Evolutionary conservation across 1,139 yeast species (phyloP).

Genomic region (Kodamaea anthophila): DNA sequence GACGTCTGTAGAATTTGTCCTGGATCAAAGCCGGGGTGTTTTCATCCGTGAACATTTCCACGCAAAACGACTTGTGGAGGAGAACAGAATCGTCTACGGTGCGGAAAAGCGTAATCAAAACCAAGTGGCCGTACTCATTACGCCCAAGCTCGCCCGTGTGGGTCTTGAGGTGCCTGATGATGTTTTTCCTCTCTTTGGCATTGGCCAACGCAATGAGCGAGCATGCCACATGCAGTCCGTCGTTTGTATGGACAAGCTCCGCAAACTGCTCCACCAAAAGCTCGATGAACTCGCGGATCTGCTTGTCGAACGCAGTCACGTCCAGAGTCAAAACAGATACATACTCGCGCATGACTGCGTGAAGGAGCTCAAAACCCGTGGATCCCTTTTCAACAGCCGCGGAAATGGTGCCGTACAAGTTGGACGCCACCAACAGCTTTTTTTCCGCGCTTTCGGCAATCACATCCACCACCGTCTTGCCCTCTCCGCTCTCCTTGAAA

Average conservation of each 20-base stretch:
- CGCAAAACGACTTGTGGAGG: slow-evolving; percentile 63
- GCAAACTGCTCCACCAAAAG: slow-evolving; percentile 83
- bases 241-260: slow-evolving; percentile 90
- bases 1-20: slow-evolving; percentile 83
- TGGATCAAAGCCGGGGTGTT: slow-evolving; percentile 51
- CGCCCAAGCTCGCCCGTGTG: slow-evolving; percentile 70
- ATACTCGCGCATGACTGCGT: slow-evolving; percentile 93
- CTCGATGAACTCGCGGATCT: slow-evolving; percentile 78
- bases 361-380: slow-evolving; percentile 91
- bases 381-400: slow-evolving; percentile 95
- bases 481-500: slow-evolving; percentile 70
- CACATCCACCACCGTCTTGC: slow-evolving; percentile 59
- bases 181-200: slow-evolving; percentile 86
- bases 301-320: slow-evolving; percentile 43
- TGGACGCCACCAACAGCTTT: slow-evolving; percentile 67
- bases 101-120: slow-evolving; percentile 71
- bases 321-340: slow-evolving; percentile 57
- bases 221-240: slow-evolving; percentile 89
- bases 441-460: slow-evolving; percentile 73
- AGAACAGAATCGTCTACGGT: slow-evolving; percentile 92
- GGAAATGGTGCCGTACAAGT: slow-evolving; percentile 75
- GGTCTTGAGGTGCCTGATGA: slow-evolving; percentile 65
- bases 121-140: slow-evolving; percentile 83
- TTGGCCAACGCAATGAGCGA: slow-evolving; percentile 72
- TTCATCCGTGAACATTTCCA: slow-evolving; percentile 52